Base-by-base conservation (phyloP, 1,284 basidiomycete genomes). In the Pyrrhoderma lamaoense region DNA sequence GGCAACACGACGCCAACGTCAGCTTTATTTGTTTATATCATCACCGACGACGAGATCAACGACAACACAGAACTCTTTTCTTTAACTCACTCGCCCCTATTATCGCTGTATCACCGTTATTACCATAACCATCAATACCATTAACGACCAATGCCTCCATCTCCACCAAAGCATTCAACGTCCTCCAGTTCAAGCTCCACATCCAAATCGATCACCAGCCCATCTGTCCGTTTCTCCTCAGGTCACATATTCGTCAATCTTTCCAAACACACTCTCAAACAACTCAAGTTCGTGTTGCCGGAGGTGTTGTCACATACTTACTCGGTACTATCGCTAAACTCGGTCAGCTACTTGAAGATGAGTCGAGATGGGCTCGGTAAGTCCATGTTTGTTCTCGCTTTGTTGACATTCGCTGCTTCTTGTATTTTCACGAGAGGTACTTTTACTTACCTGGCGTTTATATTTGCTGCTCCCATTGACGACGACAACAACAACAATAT, bases 251-350 rank as follows among this genome's bases (percentile, higher is more conserved):
- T 56, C 22, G 34, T 42, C 22, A 47, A 34, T 36, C 27, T 53
- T 40, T 71, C 67, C 14, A 62, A 69, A 49, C 80, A 86, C 61
- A 76, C 78, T 1, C 63, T 77, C 50, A 73, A 75, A 49, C 84
- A 87, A 67, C 73, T 87, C 60, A 85, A 85, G 62, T 79, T 87
- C 51, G 78, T 86, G 40, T 61, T 86, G 14, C 84, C 85, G 85
- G 85, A 11, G 80, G 70, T 4, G 61, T 67, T 40, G 58, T 80
- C 58, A 85, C 82, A 2, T 82, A 78, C 60, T 75, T 77, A 59
- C 67, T 86, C 22, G 71, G 73, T 36, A 81, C 79, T 9, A 64
- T 75, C 25, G 65, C 70, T 34, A 67, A 76, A 52, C 71, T 86
- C 48, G 70, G 71, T 60, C 62, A 60, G 25, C 63, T 81, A 18